Percentiles rank a stretch among this genome's conserved stretches.
These are phyloP conservation scores for Leucosporidium scottii DNA, from an alignment of 768 basidiomycete species.

Conservation along the genomic window DNA sequence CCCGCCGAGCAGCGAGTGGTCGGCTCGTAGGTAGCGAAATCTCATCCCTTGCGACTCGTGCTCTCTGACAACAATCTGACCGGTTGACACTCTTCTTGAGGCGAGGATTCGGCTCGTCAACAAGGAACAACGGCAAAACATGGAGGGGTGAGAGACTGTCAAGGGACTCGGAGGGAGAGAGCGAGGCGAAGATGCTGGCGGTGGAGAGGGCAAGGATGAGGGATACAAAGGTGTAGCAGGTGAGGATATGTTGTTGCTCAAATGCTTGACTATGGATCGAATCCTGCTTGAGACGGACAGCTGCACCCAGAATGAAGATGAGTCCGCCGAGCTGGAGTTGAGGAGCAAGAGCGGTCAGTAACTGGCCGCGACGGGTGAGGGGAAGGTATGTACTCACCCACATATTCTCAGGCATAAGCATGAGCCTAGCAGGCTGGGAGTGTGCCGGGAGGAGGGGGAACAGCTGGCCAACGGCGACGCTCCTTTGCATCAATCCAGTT, in stretches of 20 bases:
- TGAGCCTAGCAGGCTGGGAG: too few relatives aligned
- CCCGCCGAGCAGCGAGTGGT: slow-evolving; percentile 57
- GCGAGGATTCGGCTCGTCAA: slow-evolving; percentile 51
- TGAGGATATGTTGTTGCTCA: not conserved
- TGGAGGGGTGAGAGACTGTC: not conserved
- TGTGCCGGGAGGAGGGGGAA: too few relatives aligned
- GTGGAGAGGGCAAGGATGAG: slow-evolving; percentile 1
- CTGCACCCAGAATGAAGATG: too few relatives aligned
- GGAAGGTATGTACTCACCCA: too few relatives aligned
- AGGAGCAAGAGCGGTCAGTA: too few relatives aligned
- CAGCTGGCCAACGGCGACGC: too few relatives aligned
- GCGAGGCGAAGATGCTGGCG: not conserved
- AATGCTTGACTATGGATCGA: too few relatives aligned
- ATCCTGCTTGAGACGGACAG: too few relatives aligned
- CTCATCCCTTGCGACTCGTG: slow-evolving; percentile 37
- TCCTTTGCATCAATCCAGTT: too few relatives aligned
- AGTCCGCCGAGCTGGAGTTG: too few relatives aligned
- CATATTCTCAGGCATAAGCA: too few relatives aligned
- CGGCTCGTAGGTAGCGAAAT: slow-evolving; percentile 51
- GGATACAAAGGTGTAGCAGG: not conserved
- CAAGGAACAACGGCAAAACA: not conserved
- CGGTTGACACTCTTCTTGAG: slow-evolving; percentile 64
- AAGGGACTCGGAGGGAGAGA: slow-evolving; percentile 22
- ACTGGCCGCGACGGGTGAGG: too few relatives aligned
- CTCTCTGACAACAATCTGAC: slow-evolving; percentile 76